phyloP scores from a whole-genome alignment of 345 rosid species.

The Odontarrhena argentea region DNA sequence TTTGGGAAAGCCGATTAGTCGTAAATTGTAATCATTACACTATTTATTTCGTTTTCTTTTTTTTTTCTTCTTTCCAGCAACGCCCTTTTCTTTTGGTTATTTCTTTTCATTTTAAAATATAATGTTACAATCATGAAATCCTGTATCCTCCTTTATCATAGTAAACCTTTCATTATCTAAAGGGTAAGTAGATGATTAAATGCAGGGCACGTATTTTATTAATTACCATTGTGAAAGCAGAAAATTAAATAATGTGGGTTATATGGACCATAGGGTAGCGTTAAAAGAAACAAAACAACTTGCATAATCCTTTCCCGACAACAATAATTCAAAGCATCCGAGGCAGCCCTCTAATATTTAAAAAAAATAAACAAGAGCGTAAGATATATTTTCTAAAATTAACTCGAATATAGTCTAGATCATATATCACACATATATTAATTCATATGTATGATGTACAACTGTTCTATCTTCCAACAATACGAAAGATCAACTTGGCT shows the following conservation, averaged over 20 bases:
- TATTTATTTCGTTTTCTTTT: slow-evolving; percentile 1
- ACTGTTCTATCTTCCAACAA: background rate
- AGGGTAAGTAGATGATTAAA: background rate
- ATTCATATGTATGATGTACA: background rate
- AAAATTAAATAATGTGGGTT: background rate
- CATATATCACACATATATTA: background rate
- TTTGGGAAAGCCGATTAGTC: slow-evolving; percentile 8
- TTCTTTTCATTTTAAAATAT: background rate
- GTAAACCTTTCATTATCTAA: background rate
- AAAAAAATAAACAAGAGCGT: background rate
- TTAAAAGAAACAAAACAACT: slow-evolving; percentile 4
- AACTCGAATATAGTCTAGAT: no score
- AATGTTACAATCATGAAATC: slow-evolving; percentile 16
- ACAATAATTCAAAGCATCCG: slow-evolving; percentile 22
- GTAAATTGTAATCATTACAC: slow-evolving; percentile 23
- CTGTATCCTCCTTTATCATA: slow-evolving; percentile 5
- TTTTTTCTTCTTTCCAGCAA: background rate
- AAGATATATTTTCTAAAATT: background rate
- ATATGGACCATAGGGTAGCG: background rate
- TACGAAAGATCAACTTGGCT: slow-evolving; percentile 15
- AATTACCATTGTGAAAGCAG: background rate
- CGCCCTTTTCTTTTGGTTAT: background rate
- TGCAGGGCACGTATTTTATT: background rate
- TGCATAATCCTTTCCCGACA: slow-evolving; percentile 18
- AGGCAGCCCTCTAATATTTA: slow-evolving; percentile 6